Conservation (phyloP, 1,284 basidiomycete species). For the Leccinum subrobustum region DNA sequence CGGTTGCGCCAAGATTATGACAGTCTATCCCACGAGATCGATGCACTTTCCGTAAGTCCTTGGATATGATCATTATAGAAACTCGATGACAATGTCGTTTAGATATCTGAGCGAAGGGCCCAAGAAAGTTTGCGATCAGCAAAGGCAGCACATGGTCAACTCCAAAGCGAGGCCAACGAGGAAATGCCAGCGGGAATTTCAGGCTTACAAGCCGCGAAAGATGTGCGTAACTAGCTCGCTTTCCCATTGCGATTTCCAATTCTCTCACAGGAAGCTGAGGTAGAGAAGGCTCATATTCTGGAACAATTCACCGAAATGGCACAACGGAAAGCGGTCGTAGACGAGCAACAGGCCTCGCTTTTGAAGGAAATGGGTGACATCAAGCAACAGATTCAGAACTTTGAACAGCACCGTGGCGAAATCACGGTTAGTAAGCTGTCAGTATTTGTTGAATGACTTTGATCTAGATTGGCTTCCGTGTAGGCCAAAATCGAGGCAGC, state of each 20-base stretch:
- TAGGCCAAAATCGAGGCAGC: conserved; percentile 46
- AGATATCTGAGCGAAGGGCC: conserved; percentile 31
- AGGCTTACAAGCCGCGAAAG: conserved; percentile 58
- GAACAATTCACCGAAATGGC: conserved; percentile 50
- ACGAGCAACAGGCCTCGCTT: conserved; percentile 42
- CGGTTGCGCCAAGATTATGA: conserved; percentile 25
- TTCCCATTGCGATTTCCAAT: neutral
- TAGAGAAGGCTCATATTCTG: conserved; percentile 48
- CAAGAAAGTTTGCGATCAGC: conserved; percentile 30
- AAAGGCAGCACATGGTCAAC: conserved; percentile 36
- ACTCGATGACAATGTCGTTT: neutral
- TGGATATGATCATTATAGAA: neutral
- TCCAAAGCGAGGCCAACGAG: conserved; percentile 66
- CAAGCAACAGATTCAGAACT: conserved; percentile 47
- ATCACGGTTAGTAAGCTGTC: conserved; percentile 41
- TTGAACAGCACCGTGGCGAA: conserved; percentile 39
- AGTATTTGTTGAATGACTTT: neutral
- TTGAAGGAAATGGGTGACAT: conserved; percentile 45
- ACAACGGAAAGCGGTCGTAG: conserved; percentile 41
- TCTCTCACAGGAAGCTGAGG: conserved; percentile 48
- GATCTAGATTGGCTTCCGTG: neutral
- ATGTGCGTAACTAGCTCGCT: conserved; percentile 34
- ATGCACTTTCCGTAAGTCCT: conserved; percentile 22
- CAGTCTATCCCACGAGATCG: conserved; percentile 15
- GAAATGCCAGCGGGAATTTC: conserved; percentile 73